Evolutionary conservation across 495 filamentous ascomycete genomes (phyloP).

Genomic region (Lasiosphaeris hirsuta): DNA sequence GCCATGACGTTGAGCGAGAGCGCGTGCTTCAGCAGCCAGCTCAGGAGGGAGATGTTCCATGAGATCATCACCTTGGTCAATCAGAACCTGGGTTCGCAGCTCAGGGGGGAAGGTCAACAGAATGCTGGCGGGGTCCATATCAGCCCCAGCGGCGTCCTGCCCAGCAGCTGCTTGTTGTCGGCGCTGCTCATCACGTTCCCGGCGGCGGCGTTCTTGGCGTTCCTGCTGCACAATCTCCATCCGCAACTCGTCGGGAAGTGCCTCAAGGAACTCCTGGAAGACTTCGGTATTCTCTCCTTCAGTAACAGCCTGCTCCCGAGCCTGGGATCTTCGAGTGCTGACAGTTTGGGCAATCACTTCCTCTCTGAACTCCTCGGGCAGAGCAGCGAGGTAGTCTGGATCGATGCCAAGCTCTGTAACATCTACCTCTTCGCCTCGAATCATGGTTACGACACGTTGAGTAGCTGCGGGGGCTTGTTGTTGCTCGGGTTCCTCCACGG

Average conservation of each 20-base stretch:
- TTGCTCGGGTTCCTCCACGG: slow-evolving; percentile 30
- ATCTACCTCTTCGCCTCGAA: slow-evolving; percentile 80
- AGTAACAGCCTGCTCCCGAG: slow-evolving; percentile 58
- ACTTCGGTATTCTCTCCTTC: slow-evolving; percentile 85
- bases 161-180: slow-evolving; percentile 51
- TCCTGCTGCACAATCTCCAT: slow-evolving; percentile 88
- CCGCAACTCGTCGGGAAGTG: slow-evolving; percentile 84
- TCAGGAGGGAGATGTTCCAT: slow-evolving; percentile 81
- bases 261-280: slow-evolving; percentile 90
- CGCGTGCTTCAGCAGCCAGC: slow-evolving; percentile 80
- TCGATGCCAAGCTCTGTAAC: slow-evolving; percentile 95
- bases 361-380: slow-evolving; percentile 92
- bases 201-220: slow-evolving; percentile 79
- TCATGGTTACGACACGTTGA: slow-evolving; percentile 67
- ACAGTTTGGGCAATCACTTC: slow-evolving; percentile 90
- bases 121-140: slow-evolving; percentile 93
- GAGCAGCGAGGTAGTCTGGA: slow-evolving; percentile 83
- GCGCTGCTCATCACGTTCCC: slow-evolving; percentile 73
- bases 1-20: slow-evolving; percentile 38
- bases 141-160: slow-evolving; percentile 58
- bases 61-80: slow-evolving; percentile 87
- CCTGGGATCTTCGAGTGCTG: slow-evolving; percentile 75
- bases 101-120: slow-evolving; percentile 83
- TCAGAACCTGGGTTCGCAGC: slow-evolving; percentile 78
- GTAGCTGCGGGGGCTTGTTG: slow-evolving; percentile 22